A percentile compares a stretch with the other conserved stretches of the same genome.
Evolutionary conservation across 768 basidiomycete genomes (phyloP).

Genomic region (Leccinum longicurvipes): DNA sequence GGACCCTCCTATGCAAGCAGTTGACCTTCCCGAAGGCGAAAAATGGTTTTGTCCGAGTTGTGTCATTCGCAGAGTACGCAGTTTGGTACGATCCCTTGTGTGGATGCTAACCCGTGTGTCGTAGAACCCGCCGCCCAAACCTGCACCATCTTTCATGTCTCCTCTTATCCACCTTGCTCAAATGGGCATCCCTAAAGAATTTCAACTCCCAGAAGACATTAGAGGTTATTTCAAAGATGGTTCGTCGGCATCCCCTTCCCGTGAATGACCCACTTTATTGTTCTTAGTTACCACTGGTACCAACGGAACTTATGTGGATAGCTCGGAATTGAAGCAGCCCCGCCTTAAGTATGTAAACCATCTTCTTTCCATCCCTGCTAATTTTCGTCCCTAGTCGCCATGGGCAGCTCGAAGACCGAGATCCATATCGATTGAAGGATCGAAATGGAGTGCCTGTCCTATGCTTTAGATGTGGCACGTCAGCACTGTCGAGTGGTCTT

Average conservation of each 20-base stretch:
- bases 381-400: conserved; percentile 54
- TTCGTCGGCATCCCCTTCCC: conserved; percentile 36
- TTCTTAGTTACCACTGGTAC: conserved; percentile 69
- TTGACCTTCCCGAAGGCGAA: conserved; percentile 79
- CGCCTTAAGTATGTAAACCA: conserved; percentile 70
- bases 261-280: conserved; percentile 13
- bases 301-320: conserved; percentile 83
- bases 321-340: conserved; percentile 67
- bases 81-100: not conserved
- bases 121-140: conserved; percentile 62
- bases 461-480: conserved; percentile 86
- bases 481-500: conserved; percentile 61
- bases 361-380: conserved; percentile 2
- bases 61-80: conserved; percentile 58
- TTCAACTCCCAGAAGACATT: conserved; percentile 83
- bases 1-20: conserved; percentile 88
- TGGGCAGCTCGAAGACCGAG: conserved; percentile 88
- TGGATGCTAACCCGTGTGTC: conserved; percentile 12
- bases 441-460: conserved; percentile 78
- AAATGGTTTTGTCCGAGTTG: conserved; percentile 82
- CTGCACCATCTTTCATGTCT: conserved; percentile 66
- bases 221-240: conserved; percentile 84
- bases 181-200: conserved; percentile 71
- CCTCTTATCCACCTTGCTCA: conserved; percentile 71
- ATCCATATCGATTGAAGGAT: conserved; percentile 83